Evolutionary conservation across 2,329 filamentous ascomycete genomes (phyloP), one percentile per base, ranked within the genome.

Genomic region (Beauveria sp.): DNA sequence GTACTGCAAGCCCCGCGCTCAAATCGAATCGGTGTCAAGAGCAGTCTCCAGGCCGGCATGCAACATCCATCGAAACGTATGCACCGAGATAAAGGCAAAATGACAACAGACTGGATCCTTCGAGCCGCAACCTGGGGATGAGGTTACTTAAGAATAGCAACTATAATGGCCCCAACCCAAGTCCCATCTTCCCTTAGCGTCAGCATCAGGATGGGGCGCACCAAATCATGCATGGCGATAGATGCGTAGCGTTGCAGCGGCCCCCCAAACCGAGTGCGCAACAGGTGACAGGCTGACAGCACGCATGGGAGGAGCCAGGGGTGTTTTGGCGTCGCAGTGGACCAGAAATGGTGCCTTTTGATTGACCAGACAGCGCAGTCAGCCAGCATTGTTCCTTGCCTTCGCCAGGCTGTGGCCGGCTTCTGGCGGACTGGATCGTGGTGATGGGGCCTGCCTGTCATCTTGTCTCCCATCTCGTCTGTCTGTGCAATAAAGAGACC

Each of bases 161-260:
- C 46, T 22, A 30, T 57, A 12, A n/a, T 43, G 34, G 30, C 30
- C 30, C 30, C 44, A 20, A 22, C 34, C 20, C n/a, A 37, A 28
- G 26, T 46, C 26, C 46, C 30, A 40, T 50, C 46, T 51, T 58
- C 24, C 37, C 37, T 16, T 16, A 55, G 56, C 47, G 47, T 59
- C 56, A 59, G 56, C 48, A 30, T 46, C 56, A 59, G 56, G 40
- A 52, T 52, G 56, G 40, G 47, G 44, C 40, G 48, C 40, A 59
- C 53, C 48, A 34, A 41, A 59, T 59, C 48, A 41, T 53, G 48
- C 56, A 59, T 28, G 18, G 14, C 22, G 26, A 59, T 16, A 37
- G 54, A 46, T 37, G n/a, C 24, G 24, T 30, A 59, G 37, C 40
- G 56, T 58, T 16, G 34, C 30, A 58, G 48, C 46, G 56, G 48